phyloP scores from a whole-genome alignment of 164 flowering plant genomes.

The Chloranthus sessilifolius region DNA sequence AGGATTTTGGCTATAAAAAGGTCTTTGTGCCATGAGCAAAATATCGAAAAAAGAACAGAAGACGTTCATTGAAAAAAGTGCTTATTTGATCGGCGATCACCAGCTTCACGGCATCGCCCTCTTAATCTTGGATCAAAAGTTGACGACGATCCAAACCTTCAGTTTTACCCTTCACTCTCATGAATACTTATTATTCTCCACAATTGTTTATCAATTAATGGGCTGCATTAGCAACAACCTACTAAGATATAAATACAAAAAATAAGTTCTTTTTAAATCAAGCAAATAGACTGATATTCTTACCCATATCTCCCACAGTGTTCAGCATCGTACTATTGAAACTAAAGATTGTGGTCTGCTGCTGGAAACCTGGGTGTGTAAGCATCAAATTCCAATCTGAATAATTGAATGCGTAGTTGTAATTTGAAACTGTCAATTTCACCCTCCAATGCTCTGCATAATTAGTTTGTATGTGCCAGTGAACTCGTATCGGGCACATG shows the following conservation, averaged over 20 bases:
- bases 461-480: conserved; percentile 63
- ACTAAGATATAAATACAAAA: not conserved
- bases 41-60: no score
- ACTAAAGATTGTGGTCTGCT: conserved; percentile 27
- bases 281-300: no score
- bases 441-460: conserved; percentile 55
- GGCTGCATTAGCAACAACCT: not conserved
- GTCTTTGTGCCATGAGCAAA: no score
- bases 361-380: conserved; percentile 57
- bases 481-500: conserved; percentile 63
- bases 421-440: conserved; percentile 53
- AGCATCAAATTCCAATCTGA: conserved; percentile 57
- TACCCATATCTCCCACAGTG: not conserved
- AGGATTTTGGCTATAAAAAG: no score
- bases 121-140: no score
- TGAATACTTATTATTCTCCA: not conserved
- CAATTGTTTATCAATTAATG: no score
- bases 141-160: no score
- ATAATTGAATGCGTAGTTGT: conserved; percentile 37
- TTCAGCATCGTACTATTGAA: conserved; percentile 44
- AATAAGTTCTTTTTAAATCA: no score
- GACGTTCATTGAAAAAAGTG: no score
- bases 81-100: no score
- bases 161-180: conserved; percentile 1
- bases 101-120: no score